These are phyloP conservation scores for Mycena kentingensis DNA, from an alignment of 768 basidiomycete genomes.

Conservation along the genomic window DNA sequence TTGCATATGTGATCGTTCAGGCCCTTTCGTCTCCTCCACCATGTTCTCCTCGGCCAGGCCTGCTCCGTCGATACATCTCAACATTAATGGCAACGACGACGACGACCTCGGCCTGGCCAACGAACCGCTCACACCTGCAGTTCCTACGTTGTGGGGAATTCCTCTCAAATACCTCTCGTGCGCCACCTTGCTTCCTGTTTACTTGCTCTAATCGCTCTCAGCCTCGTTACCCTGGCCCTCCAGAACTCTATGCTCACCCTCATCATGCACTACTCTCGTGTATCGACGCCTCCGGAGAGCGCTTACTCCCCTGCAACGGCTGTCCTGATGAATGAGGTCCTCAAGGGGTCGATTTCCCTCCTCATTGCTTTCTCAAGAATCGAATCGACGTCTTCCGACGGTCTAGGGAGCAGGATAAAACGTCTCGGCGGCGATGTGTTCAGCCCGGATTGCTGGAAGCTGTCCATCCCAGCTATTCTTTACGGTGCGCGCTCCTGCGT, in stretches of 20 bases:
- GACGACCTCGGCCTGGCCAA: slow-evolving; percentile 44
- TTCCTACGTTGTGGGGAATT: slow-evolving; percentile 65
- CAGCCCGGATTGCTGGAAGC: slow-evolving; percentile 93
- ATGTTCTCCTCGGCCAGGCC: slow-evolving; percentile 26
- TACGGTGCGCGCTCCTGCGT: slow-evolving; percentile 48
- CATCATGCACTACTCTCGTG: slow-evolving; percentile 96
- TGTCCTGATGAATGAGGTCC: slow-evolving; percentile 90
- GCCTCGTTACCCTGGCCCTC: slow-evolving; percentile 81
- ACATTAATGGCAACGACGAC: slow-evolving; percentile 42
- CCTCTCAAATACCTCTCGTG: slow-evolving; percentile 83
- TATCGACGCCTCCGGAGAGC: slow-evolving; percentile 70
- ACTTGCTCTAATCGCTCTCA: slow-evolving; percentile 28
- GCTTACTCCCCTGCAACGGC: slow-evolving; percentile 93
- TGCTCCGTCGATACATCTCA: slow-evolving; percentile 32
- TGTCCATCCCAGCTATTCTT: slow-evolving; percentile 94
- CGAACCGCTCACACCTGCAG: slow-evolving; percentile 35
- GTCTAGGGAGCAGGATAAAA: slow-evolving; percentile 50
- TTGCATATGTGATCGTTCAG: too few relatives aligned
- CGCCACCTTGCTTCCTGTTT: slow-evolving; percentile 31
- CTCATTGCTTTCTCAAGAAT: slow-evolving; percentile 75
- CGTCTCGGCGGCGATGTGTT: slow-evolving; percentile 45
- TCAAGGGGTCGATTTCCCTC: slow-evolving; percentile 89
- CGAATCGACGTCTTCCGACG: slow-evolving; percentile 35
- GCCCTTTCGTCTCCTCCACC: too few relatives aligned
- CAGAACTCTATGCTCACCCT: slow-evolving; percentile 91